These are phyloP conservation scores for Ogataea trehaloabstinens DNA, from an alignment of 805 yeast species.

Conservation along the genomic window DNA sequence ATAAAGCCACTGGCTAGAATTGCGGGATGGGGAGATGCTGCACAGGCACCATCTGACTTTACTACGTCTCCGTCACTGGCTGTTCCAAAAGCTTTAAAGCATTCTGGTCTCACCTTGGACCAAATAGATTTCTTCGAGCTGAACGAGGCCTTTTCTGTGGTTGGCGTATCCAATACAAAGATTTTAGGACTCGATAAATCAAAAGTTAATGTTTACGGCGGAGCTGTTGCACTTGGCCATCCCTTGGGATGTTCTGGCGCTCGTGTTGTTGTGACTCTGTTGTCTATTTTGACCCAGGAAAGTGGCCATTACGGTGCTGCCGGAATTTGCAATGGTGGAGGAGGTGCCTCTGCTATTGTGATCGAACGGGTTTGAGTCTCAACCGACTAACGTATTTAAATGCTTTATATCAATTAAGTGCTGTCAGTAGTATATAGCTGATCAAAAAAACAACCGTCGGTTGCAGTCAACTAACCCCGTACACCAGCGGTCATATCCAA, in stretches of 20 bases:
- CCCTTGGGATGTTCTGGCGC: constrained; percentile 98
- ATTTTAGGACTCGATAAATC: constrained; percentile 58
- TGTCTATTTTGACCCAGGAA: constrained; percentile 81
- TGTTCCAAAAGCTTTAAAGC: constrained; percentile 92
- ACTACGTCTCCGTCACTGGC: constrained; percentile 96
- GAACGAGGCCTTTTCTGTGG: constrained; percentile 97
- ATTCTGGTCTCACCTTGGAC: constrained; percentile 62
- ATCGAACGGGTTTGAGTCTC: constrained; percentile 58
- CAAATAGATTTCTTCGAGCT: constrained; percentile 90
- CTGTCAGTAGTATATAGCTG: constrained; percentile 1
- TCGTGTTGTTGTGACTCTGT: constrained; percentile 83
- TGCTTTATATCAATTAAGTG: not conserved
- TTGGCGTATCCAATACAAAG: constrained; percentile 86
- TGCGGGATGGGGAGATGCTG: constrained; percentile 98
- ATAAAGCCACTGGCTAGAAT: constrained; percentile 88
- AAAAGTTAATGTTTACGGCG: constrained; percentile 87
- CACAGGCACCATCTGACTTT: constrained; percentile 90
- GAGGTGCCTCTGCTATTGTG: constrained; percentile 94
- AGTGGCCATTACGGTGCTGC: constrained; percentile 87
- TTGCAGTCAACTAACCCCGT: constrained; percentile 21
- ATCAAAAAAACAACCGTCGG: constrained; percentile 14
- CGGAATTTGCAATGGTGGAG: constrained; percentile 99
- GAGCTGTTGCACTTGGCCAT: constrained; percentile 94
- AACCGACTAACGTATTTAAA: not conserved
- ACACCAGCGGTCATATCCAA: constrained; percentile 19